Conservation (phyloP, 306 rosid genomes). For the Vigna reflexopilosa region DNA sequence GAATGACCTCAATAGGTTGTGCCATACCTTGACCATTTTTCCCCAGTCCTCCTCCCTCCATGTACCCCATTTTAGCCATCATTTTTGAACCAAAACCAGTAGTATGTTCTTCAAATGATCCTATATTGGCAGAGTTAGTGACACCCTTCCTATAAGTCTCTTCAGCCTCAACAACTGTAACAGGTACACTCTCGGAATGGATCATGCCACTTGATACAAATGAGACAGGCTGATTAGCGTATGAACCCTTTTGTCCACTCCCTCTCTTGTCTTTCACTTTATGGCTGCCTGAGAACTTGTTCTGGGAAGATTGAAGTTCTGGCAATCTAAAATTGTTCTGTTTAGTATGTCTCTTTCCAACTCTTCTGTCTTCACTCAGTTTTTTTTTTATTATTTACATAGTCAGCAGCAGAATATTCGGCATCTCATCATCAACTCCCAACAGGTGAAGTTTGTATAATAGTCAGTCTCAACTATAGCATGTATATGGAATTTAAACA, state of each 20-base stretch:
- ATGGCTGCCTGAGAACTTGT: constrained; percentile 42
- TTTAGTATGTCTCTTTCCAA: constrained; percentile 57
- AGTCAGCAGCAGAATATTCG: constrained; percentile 64
- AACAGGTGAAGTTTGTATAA: constrained; percentile 59
- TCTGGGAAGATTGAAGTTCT: constrained; percentile 47
- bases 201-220: constrained; percentile 77
- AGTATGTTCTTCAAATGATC: constrained; percentile 85
- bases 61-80: constrained; percentile 96
- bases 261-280: constrained; percentile 58
- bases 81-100: constrained; percentile 95
- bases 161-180: constrained; percentile 43
- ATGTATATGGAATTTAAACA: neutral
- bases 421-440: constrained; percentile 66
- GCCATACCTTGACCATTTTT: constrained; percentile 85
- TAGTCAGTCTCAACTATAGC: constrained; percentile 33
- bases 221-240: constrained; percentile 74
- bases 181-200: constrained; percentile 58
- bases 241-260: constrained; percentile 58
- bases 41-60: constrained; percentile 86
- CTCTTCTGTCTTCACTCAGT: constrained; percentile 49
- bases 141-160: constrained; percentile 48
- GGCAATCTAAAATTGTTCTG: constrained; percentile 44
- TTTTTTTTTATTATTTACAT: constrained; percentile 40
- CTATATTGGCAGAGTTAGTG: constrained; percentile 52
- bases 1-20: constrained; percentile 75